Evolutionary conservation across 2,329 filamentous ascomycete genomes (phyloP), one percentile per base, ranked within the genome.

Genomic region (Coleophoma cylindrospora): DNA sequence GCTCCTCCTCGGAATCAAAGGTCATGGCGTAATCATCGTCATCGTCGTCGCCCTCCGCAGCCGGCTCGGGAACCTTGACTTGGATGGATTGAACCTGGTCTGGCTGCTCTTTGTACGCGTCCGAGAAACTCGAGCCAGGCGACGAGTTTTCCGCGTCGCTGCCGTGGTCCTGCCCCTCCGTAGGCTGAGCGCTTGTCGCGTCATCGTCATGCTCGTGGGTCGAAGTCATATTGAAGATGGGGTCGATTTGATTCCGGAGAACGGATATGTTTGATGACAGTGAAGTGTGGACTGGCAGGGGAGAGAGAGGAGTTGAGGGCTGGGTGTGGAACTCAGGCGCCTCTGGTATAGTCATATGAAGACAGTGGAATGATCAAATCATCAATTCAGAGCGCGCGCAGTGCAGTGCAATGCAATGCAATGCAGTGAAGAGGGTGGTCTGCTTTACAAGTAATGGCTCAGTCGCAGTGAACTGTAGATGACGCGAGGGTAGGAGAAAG

Each of bases 211-310:
- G 72, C 27, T 44, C 41, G 65, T 81, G 80, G 54, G 76, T 77
- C 48, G 81, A 74, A 50, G 81, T 81, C 66, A 86, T 82, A 69
- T 85, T 84, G 74, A 87, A 86, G 59, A 79, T 71, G 49, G 83
- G 81, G 69, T 89, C 84, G 79, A 82, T 88, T 70, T 87, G 83
- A 64, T 84, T 83, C 64, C 83, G 77, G 62, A 88, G 73, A 49
- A 89, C 79, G 51, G 84, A 83, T 52, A 88, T 86, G 58, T 81
- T 85, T 59, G 81, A 77, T 48, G 84, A 83, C 67, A 84, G 80
- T 57, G 84, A 77, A 57, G 84, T 73, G 68, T 87, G 82, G 60
- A 87, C 69, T 58, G 85, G 85, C 61, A 84, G 82, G 63, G 86
- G 86, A 65, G 83, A 87, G 64, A 86, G 80, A 56, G 86, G 85